Percentiles rank a stretch among this genome's conserved stretches.
These are phyloP conservation scores for Microbotryum silenes-acaulis DNA, from an alignment of 1,284 basidiomycete species.

Conservation along the genomic window DNA sequence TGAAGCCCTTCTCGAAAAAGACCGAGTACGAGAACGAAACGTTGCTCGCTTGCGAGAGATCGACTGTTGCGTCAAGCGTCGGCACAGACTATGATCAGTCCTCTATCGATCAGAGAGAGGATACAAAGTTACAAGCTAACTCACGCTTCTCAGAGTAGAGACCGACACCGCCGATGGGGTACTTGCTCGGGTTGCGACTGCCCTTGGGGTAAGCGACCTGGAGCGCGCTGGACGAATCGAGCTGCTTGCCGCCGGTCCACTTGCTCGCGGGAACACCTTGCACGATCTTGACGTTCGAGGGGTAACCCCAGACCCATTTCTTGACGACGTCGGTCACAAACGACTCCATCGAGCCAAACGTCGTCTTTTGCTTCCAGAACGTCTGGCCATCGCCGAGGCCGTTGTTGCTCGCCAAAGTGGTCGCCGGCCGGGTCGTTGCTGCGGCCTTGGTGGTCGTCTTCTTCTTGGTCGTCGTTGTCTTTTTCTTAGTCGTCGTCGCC, in stretches of 20 bases:
- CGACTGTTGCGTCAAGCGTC: constrained; percentile 9
- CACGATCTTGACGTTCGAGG: constrained; percentile 11
- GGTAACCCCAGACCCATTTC: constrained; percentile 19
- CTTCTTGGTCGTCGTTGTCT: not conserved
- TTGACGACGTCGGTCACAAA: constrained; percentile 16
- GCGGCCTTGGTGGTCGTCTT: not conserved
- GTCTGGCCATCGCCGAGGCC: constrained; percentile 1
- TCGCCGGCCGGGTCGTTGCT: not conserved
- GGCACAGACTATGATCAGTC: not conserved
- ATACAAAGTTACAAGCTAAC: not conserved
- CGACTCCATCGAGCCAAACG: constrained; percentile 12
- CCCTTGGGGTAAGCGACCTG: constrained; percentile 31
- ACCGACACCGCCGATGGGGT: constrained; percentile 32
- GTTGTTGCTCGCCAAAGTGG: not conserved
- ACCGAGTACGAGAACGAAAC: constrained; percentile 35
- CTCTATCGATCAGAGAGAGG: not conserved
- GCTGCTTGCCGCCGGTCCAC: constrained; percentile 15
- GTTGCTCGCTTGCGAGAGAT: constrained; percentile 19
- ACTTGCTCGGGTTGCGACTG: constrained; percentile 21
- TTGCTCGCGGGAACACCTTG: constrained; percentile 10
- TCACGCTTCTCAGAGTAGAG: constrained; percentile 31
- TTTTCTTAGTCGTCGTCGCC: not conserved
- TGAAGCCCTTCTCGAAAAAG: constrained; percentile 37
- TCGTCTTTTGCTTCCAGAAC: constrained; percentile 14
- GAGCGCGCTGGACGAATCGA: constrained; percentile 11